Evolutionary conservation across 345 rosid genomes (phyloP).

Genomic region (Cardamine chenopodiifolia): DNA sequence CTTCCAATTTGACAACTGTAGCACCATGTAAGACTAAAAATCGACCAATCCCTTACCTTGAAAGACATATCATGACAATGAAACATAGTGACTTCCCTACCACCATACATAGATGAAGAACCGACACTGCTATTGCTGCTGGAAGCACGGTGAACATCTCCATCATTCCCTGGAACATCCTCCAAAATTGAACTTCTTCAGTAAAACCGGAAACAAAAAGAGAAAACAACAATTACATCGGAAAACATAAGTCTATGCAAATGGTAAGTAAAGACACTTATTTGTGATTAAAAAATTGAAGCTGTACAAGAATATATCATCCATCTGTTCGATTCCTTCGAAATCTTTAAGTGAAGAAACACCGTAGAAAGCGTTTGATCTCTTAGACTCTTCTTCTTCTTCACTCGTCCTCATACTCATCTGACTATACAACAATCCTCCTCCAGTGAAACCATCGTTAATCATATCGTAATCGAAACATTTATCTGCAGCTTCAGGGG

Average conservation of each 20-base stretch:
- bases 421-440: slow-evolving; percentile 27
- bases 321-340: slow-evolving; percentile 57
- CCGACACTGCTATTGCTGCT: slow-evolving; percentile 38
- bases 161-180: slow-evolving; percentile 46
- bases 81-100: slow-evolving; percentile 35
- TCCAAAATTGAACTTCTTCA: slow-evolving; percentile 47
- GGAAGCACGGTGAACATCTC: slow-evolving; percentile 25
- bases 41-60: slow-evolving; percentile 23
- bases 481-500: slow-evolving; percentile 37
- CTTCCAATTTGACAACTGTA: background rate
- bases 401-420: slow-evolving; percentile 33
- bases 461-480: slow-evolving; percentile 36
- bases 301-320: slow-evolving; percentile 77
- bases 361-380: slow-evolving; percentile 34
- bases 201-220: slow-evolving; percentile 13
- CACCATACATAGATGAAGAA: slow-evolving; percentile 39
- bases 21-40: background rate
- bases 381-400: slow-evolving; percentile 43
- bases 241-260: slow-evolving; percentile 29
- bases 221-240: slow-evolving; percentile 27
- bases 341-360: slow-evolving; percentile 49
- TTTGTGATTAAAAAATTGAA: slow-evolving; percentile 18
- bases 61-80: slow-evolving; percentile 37
- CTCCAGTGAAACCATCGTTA: slow-evolving; percentile 32
- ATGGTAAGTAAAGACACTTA: background rate